Conservation (phyloP, 2,329 filamentous ascomycete genomes). For the Colletotrichum sp. region DNA sequence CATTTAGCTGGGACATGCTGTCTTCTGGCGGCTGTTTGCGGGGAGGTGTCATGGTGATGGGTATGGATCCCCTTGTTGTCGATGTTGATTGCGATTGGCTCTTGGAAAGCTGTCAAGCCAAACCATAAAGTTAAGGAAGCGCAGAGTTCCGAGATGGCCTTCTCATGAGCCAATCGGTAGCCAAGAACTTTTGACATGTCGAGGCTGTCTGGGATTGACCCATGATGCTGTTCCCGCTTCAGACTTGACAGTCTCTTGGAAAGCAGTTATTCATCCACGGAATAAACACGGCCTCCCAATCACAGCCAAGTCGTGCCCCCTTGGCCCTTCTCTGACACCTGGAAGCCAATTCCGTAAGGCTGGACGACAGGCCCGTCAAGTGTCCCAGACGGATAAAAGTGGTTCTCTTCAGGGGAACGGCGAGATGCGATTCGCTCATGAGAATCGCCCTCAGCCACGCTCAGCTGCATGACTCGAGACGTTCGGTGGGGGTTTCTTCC, state of each 20-base stretch:
- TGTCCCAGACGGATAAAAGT: background rate
- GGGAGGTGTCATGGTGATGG: background rate
- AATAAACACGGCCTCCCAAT: background rate
- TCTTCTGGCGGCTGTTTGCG: background rate
- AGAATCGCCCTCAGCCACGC: conserved; percentile 6
- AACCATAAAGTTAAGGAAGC: background rate
- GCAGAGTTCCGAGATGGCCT: background rate
- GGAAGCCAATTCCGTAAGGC: background rate
- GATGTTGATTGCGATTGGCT: background rate
- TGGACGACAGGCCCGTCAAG: background rate
- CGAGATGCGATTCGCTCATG: conserved; percentile 17
- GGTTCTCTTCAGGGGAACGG: background rate
- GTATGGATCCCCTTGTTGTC: background rate
- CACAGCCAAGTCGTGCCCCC: background rate
- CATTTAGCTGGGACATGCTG: background rate
- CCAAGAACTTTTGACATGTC: background rate
- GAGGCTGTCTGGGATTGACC: background rate
- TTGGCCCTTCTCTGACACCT: background rate
- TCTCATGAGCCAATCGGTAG: conserved; percentile 3
- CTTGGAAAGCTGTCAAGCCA: background rate
- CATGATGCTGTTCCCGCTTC: background rate
- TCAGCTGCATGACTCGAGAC: conserved; percentile 5
- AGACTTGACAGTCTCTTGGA: background rate
- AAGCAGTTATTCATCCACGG: background rate
- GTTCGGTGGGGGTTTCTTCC: background rate